Evolutionary conservation across 106 monocot species (phyloP), one percentile per base, ranked within the genome.

Genomic region (Allium sativum): DNA sequence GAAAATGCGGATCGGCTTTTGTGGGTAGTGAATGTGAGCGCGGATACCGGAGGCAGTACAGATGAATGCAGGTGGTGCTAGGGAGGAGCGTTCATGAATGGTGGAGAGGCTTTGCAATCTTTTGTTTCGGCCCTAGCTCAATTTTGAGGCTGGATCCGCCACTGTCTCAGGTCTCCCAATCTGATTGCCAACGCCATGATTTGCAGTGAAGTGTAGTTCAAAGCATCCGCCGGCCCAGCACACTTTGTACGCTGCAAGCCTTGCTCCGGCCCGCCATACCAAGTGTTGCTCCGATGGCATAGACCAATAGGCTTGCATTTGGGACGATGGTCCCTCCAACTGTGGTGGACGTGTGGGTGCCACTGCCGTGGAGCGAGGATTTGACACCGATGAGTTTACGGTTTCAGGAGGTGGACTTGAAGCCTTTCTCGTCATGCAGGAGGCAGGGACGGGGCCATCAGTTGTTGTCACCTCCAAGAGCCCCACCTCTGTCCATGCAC

Each of bases 231-330:
- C 92, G 3, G 44, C 20, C 98, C 98, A 99, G 73, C 98, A 99
- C 41, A 99, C 98, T 78, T 99, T 99, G 80, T 99, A 99, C 1
- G 66, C 81, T 1, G 98, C 91, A 13, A 99, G 42, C 15, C 98
- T 79, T 7, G 92, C 85, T 13, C 72, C 61, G 3, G 70, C 15
- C n/a, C 6, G 88, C 73, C 98, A 99, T 92, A 42, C 98, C 92
- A 14, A 85, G 82, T 3, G 98, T 92, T 11, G 85, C 92, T 7
- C 98, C 98, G 5, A 66, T 8, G 7, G 98, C 98, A 59, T 73
- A 99, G 6, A 92, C 98, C 21, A 88, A 62, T 41, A 99, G 70
- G 76, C 74, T 81, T 9, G 83, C 87, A 44, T 68, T 71, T 10
- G 63, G 15, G 9, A 92, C 98, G 16, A 78, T n/a, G 55, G 82